Base-by-base conservation (phyloP, 2,329 filamentous ascomycete genomes). In the Cordyceps fumosorosea region DNA sequence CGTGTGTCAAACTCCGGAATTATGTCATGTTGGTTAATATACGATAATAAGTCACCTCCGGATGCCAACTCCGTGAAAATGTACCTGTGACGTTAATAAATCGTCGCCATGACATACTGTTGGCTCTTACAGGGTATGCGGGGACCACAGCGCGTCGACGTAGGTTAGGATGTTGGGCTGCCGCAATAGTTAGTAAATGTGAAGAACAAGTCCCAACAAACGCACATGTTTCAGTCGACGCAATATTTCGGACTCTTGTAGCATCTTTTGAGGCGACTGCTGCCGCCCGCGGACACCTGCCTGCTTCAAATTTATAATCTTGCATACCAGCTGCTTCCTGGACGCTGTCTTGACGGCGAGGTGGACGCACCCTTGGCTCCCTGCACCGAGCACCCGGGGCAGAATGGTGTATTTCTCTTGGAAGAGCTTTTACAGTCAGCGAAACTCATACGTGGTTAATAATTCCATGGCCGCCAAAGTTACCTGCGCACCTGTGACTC, bases 311-410 rank as follows among this genome's bases (percentile, higher is more conserved):
- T 83, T 76, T 57, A 89, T 76, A 10, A 90, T 73, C 67, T 91
- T 91, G 76, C 89, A 91, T 12, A 87, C 87, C 22, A 90, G 66
- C 67, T 91, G 89, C 61, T 78, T 79, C 44, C 79, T 77, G 0
- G 81, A 83, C 7, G 71, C 71, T 26, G 75, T 70, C 18, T 89
- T 79, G 3, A 80, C 69, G 8, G 76, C 73, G 7, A 77, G 67
- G 54, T 73, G 75, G 14, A 77, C 74, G 18, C 68, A 64, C 16
- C 71, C 76, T 63, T 77, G 74, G 24, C 72, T 69, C 2, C 76
- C 76, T 40, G 71, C 67, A 1, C 76, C 76, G 10, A 78, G 69
- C 48, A 74, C 74, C 14, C 72, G 71, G 12, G 71, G 64, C 5
- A 73, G 72, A 37, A 78, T 59, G 0, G 58, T 32, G 58, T 77